Evolutionary conservation across 805 yeast species (phyloP), one percentile per base, ranked within the genome.

Genomic region (Starmerella khaoyaiensis): DNA sequence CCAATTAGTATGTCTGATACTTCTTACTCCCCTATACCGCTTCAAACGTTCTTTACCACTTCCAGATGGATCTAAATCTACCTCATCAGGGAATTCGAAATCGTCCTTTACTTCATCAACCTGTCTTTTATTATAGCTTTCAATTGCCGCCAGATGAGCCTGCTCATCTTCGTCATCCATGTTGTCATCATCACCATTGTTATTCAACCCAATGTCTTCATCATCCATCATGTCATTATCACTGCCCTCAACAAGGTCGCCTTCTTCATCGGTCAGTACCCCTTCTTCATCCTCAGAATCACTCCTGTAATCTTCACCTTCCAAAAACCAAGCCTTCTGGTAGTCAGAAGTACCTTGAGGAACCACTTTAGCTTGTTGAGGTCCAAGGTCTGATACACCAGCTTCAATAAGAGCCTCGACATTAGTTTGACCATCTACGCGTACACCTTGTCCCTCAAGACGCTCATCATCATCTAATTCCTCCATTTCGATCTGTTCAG

Each of bases 51-150:
- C 83, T 50, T 69, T 70, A 8, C 81, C 97, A 4, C 79, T 68
- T 46, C 71, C 86, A 5, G 59, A 55, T 21, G 96, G 96, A 31
- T 67, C 69, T 29, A 90, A 62, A 57, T 90, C 97, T 39, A 87
- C 61, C 61, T 90, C 98, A 60, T 90, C 99, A 0, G 97, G 97
- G 65, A 84, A 90, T 51, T 86, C 94, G 24, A 73, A 68, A 55
- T 83, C 96, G 38, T 86, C 96, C 42, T 71, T 70, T 47, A 75
- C 94, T 27, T 65, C 66, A 49, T 19, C 19, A 12, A n/a, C 29
- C 11, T 21, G 12, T 8, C 23, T 15, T 19, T 31, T n/a, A 73
- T 74, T 56, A 82, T 95, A 50, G 83, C 95, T n/a, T n/a, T n/a
- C n/a, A n/a, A n/a, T n/a, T 50, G 81, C 94, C 23, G 78, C 64